Evolutionary conservation across 2,329 filamentous ascomycete genomes (phyloP), one percentile per base, ranked within the genome.

Genomic region (Aspergillus niger): DNA sequence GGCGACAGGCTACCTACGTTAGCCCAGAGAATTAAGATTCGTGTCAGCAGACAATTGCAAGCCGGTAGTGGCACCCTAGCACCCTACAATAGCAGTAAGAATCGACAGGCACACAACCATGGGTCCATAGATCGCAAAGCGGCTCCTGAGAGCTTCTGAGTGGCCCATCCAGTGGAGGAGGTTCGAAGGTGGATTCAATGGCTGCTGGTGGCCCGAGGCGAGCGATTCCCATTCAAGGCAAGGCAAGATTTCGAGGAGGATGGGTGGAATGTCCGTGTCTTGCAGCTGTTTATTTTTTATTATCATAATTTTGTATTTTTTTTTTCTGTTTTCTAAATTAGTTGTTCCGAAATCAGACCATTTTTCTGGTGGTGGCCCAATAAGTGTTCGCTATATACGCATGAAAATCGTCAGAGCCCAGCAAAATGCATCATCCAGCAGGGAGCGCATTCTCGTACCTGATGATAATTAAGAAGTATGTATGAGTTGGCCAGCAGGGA

Each of bases 61-160:
- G 26, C 24, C 47, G 30, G 50, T 55, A 51, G 41, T 44, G 36
- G 39, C 39, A 55, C 17, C 30, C 8, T 39, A 60, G 49, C 32
- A 47, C 30, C 54, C 47, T 51, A 59, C 59, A 39, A 55, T 55
- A 60, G 30, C 49, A 59, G 57, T 63, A 61, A 63, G 59, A 53
- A 64, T 64, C 63, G 60, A 63, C 63, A 63, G 60, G 60, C 43
- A 63, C 63, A 48, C 59, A 58, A 28, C 60, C 56, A 57, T 57
- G 62, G 62, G 54, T 62, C 57, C 59, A 59, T 62, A 48, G 50
- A 59, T 61, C 56, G 55, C 51, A 43, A 44, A 39, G 36, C 32
- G 55, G 54, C 38, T 55, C 38, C 48, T 47, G 39, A 36, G 50
- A 50, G 36, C 15, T 22, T 41, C 15, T 54, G 51, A 41, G 38